Base-by-base conservation (phyloP, 2,329 filamentous ascomycete genomes). In the Diaporthe sp. region DNA sequence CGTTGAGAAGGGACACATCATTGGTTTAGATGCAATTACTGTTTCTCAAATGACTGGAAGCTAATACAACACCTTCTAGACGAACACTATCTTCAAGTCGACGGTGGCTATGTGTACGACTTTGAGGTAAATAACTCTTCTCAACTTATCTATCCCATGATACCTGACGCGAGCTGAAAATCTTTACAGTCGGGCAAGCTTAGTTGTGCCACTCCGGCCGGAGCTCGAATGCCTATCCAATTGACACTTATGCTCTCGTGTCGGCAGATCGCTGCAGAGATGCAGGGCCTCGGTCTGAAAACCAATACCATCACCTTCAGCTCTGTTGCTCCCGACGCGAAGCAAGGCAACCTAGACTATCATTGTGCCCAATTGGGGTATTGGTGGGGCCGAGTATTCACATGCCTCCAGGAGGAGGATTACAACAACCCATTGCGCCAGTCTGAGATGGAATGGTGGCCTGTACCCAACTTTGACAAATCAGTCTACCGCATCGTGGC, bases 271-370 rank as follows among this genome's bases (percentile, higher is more conserved):
- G 56, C 56, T 42, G n/a, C 6, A 17, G 56, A 61, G 56, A 61
- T 61, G 56, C n/a, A 25, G 56, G 56, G 56, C 35, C 56, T 61
- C 13, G 56, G 35, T 19, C 56, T 61, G 56, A 61, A 61, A 7
- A 42, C n/a, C 56, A 61, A 61, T 27, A 19, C 15, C 56, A 27
- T 61, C 56, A 61, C 56, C 35, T 61, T 61, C 35, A 39, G n/a
- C n/a, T 25, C 35, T 39, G n/a, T 27, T 61, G n/a, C 35, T 61
- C 56, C 56, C 13, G 13, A 5, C n/a, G 56, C 35, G n/a, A 61
- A 61, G n/a, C 56, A 27, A 5, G 6, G 15, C 6, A 61, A 61
- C n/a, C 1, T 61, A 27, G 1, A 10, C 13, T 61, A 61, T 42
- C 17, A n/a, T n/a, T n/a, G n/a, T n/a, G n/a, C n/a, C n/a, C n/a